A percentile compares a stretch with the other conserved stretches of the same genome.
phyloP scores from a whole-genome alignment of 108 stramenopile genomes.

The Fragilaria crotonensis region DNA sequence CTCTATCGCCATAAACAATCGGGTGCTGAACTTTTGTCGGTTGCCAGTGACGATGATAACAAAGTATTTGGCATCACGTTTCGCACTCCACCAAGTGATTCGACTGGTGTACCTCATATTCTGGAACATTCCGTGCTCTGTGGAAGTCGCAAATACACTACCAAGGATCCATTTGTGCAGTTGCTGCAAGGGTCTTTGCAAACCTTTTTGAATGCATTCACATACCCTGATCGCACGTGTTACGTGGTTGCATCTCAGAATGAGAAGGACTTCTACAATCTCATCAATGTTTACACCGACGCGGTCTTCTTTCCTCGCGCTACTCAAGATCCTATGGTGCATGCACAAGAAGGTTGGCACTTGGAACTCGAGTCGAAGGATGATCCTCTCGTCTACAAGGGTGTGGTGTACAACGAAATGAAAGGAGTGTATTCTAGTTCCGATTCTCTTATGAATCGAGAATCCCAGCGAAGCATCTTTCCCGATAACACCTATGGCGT shows the following conservation, averaged over 20 bases:
- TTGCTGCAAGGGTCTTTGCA: constrained; percentile 90
- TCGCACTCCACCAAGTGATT: constrained; percentile 92
- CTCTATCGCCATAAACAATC: constrained; percentile 90
- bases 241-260: constrained; percentile 98
- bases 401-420: constrained; percentile 99
- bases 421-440: constrained; percentile 97
- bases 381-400: constrained; percentile 90
- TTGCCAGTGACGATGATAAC: constrained; percentile 91
- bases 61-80: constrained; percentile 99
- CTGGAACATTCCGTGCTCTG: constrained; percentile 98
- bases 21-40: constrained; percentile 88
- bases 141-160: constrained; percentile 91
- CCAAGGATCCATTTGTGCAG: constrained; percentile 98
- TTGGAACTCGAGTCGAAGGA: constrained; percentile 88
- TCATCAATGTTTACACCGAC: constrained; percentile 97
- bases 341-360: constrained; percentile 98
- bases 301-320: constrained; percentile 95
- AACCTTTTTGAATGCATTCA: constrained; percentile 99
- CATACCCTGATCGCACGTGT: constrained; percentile 97
- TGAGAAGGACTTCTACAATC: constrained; percentile 97
- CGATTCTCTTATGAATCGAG: constrained; percentile 81
- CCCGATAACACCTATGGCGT: constrained; percentile 95
- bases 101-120: constrained; percentile 97
- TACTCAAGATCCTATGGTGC: constrained; percentile 82
- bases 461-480: constrained; percentile 88